These are phyloP conservation scores for Xylaria flabelliformis DNA, from an alignment of 495 filamentous ascomycete genomes.

Conservation along the genomic window DNA sequence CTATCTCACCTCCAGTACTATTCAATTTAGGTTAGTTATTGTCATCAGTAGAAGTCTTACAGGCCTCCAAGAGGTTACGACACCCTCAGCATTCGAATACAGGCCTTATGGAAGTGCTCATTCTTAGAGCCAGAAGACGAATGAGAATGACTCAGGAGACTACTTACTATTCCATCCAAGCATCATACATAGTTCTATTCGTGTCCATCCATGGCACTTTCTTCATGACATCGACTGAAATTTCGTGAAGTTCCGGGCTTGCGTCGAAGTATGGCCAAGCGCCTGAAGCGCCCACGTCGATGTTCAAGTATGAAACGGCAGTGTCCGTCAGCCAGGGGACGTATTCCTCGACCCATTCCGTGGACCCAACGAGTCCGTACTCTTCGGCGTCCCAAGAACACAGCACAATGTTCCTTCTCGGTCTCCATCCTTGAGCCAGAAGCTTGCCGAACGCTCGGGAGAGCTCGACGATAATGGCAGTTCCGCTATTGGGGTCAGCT, in stretches of 20 bases:
- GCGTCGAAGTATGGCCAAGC: constrained; percentile 68
- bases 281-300: constrained; percentile 80
- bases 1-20: constrained; percentile 64
- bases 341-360: constrained; percentile 90
- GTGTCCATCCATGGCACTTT: constrained; percentile 77
- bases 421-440: constrained; percentile 76
- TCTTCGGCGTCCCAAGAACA: constrained; percentile 89
- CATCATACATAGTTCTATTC: constrained; percentile 70
- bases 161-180: constrained; percentile 55
- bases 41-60: neutral
- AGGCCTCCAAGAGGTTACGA: neutral
- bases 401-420: constrained; percentile 82
- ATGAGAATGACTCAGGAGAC: no score
- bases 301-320: constrained; percentile 83
- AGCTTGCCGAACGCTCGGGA: constrained; percentile 79
- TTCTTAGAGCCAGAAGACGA: neutral
- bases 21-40: neutral
- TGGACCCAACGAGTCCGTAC: constrained; percentile 85
- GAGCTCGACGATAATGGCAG: constrained; percentile 82
- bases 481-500: constrained; percentile 79
- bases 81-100: neutral
- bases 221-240: constrained; percentile 68
- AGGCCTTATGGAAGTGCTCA: neutral
- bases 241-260: constrained; percentile 76
- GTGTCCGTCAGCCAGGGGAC: constrained; percentile 76